These are phyloP conservation scores for Ceratobasidium papillatum DNA, from an alignment of 1,284 basidiomycete species.

Conservation along the genomic window DNA sequence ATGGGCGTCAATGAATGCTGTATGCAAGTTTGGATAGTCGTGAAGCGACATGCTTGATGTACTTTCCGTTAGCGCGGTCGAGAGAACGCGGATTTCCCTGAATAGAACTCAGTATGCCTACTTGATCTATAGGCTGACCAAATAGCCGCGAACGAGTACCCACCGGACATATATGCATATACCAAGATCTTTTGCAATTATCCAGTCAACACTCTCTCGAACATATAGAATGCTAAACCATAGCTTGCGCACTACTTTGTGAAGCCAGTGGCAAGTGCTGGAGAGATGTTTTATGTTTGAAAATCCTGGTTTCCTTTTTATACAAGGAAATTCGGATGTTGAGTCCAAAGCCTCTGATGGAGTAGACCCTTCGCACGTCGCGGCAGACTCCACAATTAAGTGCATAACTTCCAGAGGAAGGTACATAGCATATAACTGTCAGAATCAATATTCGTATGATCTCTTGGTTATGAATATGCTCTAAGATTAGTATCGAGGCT, in stretches of 20 bases:
- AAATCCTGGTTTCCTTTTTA: neutral
- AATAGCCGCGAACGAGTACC: neutral
- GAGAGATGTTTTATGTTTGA: neutral
- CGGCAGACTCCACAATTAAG: neutral
- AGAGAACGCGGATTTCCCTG: constrained; percentile 13
- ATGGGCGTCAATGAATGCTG: constrained; percentile 23
- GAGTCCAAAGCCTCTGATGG: neutral
- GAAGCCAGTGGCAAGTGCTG: neutral
- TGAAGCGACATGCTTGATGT: neutral
- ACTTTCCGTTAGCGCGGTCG: neutral
- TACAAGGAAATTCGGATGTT: constrained; percentile 7
- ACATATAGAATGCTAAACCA: constrained; percentile 14
- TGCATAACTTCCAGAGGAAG: constrained; percentile 7
- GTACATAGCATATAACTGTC: too few relatives aligned
- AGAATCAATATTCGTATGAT: too few relatives aligned
- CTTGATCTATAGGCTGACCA: neutral
- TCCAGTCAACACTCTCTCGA: constrained; percentile 6
- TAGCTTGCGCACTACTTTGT: neutral
- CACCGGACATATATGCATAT: constrained; percentile 17
- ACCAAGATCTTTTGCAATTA: neutral
- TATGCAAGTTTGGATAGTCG: constrained; percentile 6
- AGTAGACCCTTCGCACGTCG: neutral
- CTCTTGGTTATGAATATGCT: too few relatives aligned
- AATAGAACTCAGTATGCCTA: too few relatives aligned
- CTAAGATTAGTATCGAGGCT: too few relatives aligned